Evolutionary conservation across 176 grass and related monocot species (phyloP).

Genomic region (Bromus sterilis): DNA sequence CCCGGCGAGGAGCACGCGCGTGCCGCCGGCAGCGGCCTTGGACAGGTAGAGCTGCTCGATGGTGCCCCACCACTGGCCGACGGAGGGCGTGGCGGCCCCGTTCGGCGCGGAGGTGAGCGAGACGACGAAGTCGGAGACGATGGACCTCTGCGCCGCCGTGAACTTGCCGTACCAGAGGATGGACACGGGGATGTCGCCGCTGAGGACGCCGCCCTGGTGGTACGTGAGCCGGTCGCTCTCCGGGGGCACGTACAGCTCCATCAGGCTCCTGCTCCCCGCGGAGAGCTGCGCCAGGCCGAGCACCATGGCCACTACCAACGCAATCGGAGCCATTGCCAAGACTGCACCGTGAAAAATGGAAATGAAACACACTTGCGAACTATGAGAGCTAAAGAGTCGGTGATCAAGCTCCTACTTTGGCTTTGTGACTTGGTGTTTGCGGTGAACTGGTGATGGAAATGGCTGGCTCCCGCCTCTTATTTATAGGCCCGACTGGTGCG

Average conservation of each 20-base stretch:
- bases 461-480: not conserved
- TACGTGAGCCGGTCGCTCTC: constrained; percentile 38
- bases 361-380: not conserved
- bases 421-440: not conserved
- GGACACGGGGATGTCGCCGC: constrained; percentile 44
- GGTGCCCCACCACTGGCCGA: constrained; percentile 41
- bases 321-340: not conserved
- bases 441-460: constrained; percentile 11
- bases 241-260: constrained; percentile 32
- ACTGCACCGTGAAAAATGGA: not conserved
- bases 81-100: constrained; percentile 21
- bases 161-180: constrained; percentile 62
- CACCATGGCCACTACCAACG: not conserved
- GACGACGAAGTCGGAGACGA: constrained; percentile 51
- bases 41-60: constrained; percentile 55
- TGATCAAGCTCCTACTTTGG: not conserved
- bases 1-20: constrained; percentile 24
- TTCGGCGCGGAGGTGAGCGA: constrained; percentile 24
- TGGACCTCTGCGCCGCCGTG: constrained; percentile 33
- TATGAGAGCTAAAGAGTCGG: not conserved
- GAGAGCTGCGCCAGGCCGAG: constrained; percentile 29
- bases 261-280: constrained; percentile 39
- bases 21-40: not conserved
- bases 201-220: constrained; percentile 49
- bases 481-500: not conserved